Base-by-base conservation (phyloP, 2,329 filamentous ascomycete species). In the Penicillium expansum region DNA sequence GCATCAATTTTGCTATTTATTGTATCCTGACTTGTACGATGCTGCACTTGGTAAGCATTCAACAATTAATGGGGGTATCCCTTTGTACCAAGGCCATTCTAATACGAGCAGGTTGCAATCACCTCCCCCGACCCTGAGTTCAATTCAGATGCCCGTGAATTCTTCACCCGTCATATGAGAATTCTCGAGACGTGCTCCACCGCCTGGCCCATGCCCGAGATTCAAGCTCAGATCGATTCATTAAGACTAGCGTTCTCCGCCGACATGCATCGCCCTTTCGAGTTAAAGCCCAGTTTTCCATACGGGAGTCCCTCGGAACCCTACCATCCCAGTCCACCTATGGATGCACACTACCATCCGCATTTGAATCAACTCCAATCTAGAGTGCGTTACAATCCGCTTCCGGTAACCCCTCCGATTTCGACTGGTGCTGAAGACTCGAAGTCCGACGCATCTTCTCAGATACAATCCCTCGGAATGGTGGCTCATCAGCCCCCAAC, bases 1-100 rank as follows among this genome's bases (percentile, higher is more conserved):
- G 93, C 38, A 92, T 96, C 71, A 96, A 92, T 74, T 97, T 96
- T 69, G 91, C 91, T 6, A 91, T 97, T n/a, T 97, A 97, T 69
- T 86, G 88, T 55, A 86, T 96, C 27, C 78, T 97, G 44, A 94
- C 91, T 0, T 96, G 92, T 77, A 92, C 93, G 24, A 92, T 97
- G 75, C 83, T 97, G 53, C 92, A 97, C 74, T 76, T 97, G 75
- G 93, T 97, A 81, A 75, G 91, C 83, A 48, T 27, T 20, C n/a
- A 57, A 39, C 43, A 18, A 48, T 2, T n/a, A 18, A 18, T 52
- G 42, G 47, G 27, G 20, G 8, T 9, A 16, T 30, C 14, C 20
- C 7, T 20, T 24, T 38, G 29, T 14, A 43, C 14, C 32, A 37
- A 29, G 14, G n/a, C 22, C 50, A 51, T 51, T 49, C 50, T 37